phyloP scores from a whole-genome alignment of 192 early-diverging fungal genomes.

The Gamsiella multidivaricata region DNA sequence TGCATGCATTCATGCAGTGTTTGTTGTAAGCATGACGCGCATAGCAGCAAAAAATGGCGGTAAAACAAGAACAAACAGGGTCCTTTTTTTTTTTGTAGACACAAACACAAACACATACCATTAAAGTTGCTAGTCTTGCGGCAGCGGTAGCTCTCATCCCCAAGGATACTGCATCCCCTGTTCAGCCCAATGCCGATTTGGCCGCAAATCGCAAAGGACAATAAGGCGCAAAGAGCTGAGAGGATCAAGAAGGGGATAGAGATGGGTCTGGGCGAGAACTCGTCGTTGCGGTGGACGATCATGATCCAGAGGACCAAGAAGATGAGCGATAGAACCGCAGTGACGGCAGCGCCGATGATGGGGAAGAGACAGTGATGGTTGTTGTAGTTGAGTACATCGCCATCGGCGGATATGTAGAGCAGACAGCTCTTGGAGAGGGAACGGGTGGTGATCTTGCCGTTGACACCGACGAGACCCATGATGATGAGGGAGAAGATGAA shows the following conservation, averaged over 20 bases:
- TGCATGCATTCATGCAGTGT: too few relatives aligned
- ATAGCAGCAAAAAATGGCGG: neutral
- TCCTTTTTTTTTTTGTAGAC: too few relatives aligned
- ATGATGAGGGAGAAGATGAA: constrained; percentile 16
- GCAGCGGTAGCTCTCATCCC: neutral
- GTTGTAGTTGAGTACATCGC: constrained; percentile 9
- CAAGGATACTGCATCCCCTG: constrained; percentile 30
- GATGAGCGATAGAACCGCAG: constrained; percentile 4
- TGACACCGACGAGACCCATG: constrained; percentile 27
- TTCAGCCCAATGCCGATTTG: constrained; percentile 44
- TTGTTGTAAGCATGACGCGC: neutral
- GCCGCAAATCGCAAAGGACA: constrained; percentile 37
- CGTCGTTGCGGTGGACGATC: neutral
- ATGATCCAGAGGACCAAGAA: constrained; percentile 8
- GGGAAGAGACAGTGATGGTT: constrained; percentile 42
- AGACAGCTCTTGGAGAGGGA: constrained; percentile 6
- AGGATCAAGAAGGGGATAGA: constrained; percentile 1
- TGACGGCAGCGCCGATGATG: constrained; percentile 27
- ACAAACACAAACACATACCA: constrained; percentile 4
- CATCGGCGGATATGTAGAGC: constrained; percentile 19
- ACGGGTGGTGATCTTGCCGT: constrained; percentile 13
- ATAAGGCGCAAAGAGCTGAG: neutral
- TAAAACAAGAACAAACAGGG: neutral
- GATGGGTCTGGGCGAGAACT: neutral
- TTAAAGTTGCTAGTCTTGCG: constrained; percentile 8